Base-by-base conservation (phyloP, 331 rosid species). In the Acacia concinna region DNA sequence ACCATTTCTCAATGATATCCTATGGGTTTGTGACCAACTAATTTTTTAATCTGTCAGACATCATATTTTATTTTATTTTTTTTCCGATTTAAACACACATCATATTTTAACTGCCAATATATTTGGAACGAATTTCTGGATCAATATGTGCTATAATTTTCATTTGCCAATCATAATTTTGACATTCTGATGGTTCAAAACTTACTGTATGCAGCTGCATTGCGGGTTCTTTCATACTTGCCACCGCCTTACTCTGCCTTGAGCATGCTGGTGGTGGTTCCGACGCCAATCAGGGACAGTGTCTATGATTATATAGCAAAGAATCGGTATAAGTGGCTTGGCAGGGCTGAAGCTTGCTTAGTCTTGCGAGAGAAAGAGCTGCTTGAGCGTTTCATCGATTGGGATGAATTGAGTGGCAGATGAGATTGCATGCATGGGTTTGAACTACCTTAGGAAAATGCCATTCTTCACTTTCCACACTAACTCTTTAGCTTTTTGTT, bases 381-480 rank as follows among this genome's bases (percentile, higher is more conserved):
- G 78, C 91, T 91, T 10, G 96, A 90, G 54, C 97, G 94, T 77
- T 93, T 90, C 88, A 87, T 91, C 34, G 98, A 93, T 56, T 87
- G 96, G 78, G 96, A 93, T 17, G 98, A 93, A 81, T 31, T 91
- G 65, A 77, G 85, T 83, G 51, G 70, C 41, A 56, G 34, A 73
- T 67, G 71, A 38, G 79, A 78, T 63, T 38, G 41, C 46, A 65
- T 35, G 25, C 57, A 18, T 20, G 75, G 75, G 73, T 62, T 77
- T 31, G 66, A 79, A 75, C 44, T 43, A 65, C 71, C 63, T 23
- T 13, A 27, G 23, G 14, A 4, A 20, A 5, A 40, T 12, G 81
- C 20, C 47, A 46, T 25, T 68, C 38, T 23, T 52, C 63, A 35
- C 54, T 12, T 21, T 73, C 43, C 52, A 75, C 79, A 59, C 78